Evolutionary conservation across 2,329 filamentous ascomycete species (phyloP), one percentile per base, ranked within the genome.

Genomic region (Didymosphaeria variabile): DNA sequence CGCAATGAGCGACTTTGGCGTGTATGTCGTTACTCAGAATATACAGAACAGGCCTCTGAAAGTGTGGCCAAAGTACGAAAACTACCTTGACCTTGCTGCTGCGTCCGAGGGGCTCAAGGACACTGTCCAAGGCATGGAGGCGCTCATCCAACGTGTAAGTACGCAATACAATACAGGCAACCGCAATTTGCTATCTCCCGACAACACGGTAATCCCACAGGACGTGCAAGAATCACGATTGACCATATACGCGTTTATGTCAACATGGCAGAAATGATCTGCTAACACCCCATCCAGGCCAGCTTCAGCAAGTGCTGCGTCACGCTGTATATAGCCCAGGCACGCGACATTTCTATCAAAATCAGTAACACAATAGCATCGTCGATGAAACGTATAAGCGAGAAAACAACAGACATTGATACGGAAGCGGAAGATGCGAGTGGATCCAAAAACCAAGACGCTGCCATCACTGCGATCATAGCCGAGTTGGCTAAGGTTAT

Each of bases 401-500:
- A 58, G 9, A 70, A 67, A 55, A 57, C 61, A 2, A 57, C 44
- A 2, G 56, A 23, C 7, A 67, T 58, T 42, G 40, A 67, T 29
- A 52, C 62, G 12, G 67, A 67, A 26, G 44, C 63, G 21, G 62
- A 61, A 8, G 66, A 65, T 0, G 26, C 55, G 6, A 23, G 64
- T 50, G 55, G 42, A 47, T 55, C 58, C 8, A 55, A 56, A 17
- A 32, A 17, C 10, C 61, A 65, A 36, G 57, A 55, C 21, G 21
- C 44, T 26, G 57, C 64, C 3, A 61, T 60, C 7, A 23, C 46
- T 7, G 17, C 55, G 3, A 63, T 70, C 9, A 59, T 59, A 8
- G 42, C 19, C 7, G 68, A 71, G 38, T 34, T 70, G 17, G 53
- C 53, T 26, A 63, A 68, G 47, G 23, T 72, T 12, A 31, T 69